phyloP scores from a whole-genome alignment of 495 filamentous ascomycete species.

The Sordaria brevicollis region DNA sequence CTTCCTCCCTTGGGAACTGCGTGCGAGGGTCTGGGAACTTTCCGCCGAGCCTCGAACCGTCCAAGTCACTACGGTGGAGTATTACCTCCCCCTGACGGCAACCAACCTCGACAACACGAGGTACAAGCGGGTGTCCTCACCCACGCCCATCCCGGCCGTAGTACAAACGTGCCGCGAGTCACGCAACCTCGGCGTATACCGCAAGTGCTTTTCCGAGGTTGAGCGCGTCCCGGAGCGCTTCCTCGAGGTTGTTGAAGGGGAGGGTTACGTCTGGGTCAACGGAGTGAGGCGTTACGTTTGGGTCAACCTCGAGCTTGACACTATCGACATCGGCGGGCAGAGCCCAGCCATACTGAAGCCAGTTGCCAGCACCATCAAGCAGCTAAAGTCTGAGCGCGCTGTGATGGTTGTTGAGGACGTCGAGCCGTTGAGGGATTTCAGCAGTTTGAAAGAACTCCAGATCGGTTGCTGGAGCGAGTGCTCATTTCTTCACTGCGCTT shows the following conservation, averaged over 20 bases:
- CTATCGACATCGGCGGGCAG: neutral
- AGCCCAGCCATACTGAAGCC: neutral
- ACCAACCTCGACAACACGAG: neutral
- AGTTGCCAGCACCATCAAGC: neutral
- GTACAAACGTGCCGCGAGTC: neutral
- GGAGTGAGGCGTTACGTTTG: too few species aligned
- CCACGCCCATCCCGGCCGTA: neutral
- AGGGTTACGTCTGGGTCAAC: neutral
- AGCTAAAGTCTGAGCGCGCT: neutral
- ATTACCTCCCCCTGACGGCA: too few species aligned
- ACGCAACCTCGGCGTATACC: neutral
- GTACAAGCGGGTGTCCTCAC: neutral
- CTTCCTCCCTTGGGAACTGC: neutral
- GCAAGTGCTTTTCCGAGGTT: neutral
- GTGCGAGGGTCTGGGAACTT: neutral
- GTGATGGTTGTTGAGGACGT: neutral
- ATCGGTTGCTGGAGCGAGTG: neutral
- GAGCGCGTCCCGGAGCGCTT: neutral
- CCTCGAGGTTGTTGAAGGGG: accelerated
- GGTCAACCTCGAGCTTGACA: neutral
- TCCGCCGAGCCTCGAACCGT: neutral
- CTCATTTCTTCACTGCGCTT: accelerated
- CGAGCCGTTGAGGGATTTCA: neutral
- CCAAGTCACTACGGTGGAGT: neutral
- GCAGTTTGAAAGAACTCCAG: neutral